Evolutionary conservation across 2,329 filamentous ascomycete species (phyloP).

Genomic region (Dothideomycetes sp.): DNA sequence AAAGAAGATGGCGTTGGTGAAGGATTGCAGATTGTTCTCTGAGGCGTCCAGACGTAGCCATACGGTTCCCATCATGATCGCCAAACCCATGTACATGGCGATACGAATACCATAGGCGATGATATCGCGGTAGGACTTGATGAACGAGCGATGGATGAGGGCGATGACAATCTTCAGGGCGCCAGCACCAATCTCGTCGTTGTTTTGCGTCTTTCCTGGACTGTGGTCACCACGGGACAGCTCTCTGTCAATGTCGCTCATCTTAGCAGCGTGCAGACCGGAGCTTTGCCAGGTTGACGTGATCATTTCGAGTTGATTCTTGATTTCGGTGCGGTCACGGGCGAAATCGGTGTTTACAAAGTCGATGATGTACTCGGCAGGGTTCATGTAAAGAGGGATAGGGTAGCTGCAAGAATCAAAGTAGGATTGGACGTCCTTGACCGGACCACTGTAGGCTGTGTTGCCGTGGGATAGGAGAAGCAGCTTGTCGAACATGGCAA

Average conservation of each 20-base stretch:
- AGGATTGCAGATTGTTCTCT: slow-evolving; percentile 68
- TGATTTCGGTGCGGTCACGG: slow-evolving; percentile 38
- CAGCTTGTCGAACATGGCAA: slow-evolving; percentile 71
- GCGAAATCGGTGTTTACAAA: slow-evolving; percentile 70
- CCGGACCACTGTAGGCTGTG: slow-evolving; percentile 63
- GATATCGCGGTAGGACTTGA: slow-evolving; percentile 77
- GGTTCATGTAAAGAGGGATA: slow-evolving; percentile 64
- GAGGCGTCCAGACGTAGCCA: slow-evolving; percentile 63
- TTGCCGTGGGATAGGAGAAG: slow-evolving; percentile 62
- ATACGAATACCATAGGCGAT: slow-evolving; percentile 76
- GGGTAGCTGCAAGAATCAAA: slow-evolving; percentile 52
- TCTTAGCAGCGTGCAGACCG: slow-evolving; percentile 18
- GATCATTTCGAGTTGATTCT: slow-evolving; percentile 44
- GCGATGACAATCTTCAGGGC: slow-evolving; percentile 47
- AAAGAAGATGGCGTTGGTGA: slow-evolving; percentile 67
- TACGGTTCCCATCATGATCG: slow-evolving; percentile 81
- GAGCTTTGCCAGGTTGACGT: slow-evolving; percentile 44
- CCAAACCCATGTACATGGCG: slow-evolving; percentile 71
- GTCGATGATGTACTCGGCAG: slow-evolving; percentile 72
- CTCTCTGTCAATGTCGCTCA: slow-evolving; percentile 26
- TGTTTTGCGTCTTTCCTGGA: slow-evolving; percentile 7
- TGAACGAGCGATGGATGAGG: slow-evolving; percentile 66
- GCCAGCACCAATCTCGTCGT: slow-evolving; percentile 29
- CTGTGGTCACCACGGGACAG: slow-evolving; percentile 21
- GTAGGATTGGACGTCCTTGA: slow-evolving; percentile 50